Evolutionary conservation across 2,329 filamentous ascomycete species (phyloP).

Genomic region (Coleophoma crateriformis): DNA sequence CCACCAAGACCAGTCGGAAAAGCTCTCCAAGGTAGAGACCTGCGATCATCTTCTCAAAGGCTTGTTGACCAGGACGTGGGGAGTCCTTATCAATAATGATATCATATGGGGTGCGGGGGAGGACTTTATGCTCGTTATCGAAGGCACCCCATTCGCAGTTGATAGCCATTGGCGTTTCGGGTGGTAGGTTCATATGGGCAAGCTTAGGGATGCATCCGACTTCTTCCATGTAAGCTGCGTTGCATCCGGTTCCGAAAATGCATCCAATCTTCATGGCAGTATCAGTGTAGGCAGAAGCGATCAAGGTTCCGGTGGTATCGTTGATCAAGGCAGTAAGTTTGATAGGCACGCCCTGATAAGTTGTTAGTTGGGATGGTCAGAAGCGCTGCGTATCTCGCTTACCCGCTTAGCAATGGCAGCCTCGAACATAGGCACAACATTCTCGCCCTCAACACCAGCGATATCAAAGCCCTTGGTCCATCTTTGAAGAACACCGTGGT

Average conservation of each 20-base stretch:
- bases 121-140: conserved; percentile 85
- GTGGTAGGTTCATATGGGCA: conserved; percentile 80
- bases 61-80: conserved; percentile 87
- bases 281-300: conserved; percentile 97
- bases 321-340: conserved; percentile 93
- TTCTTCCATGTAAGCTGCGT: conserved; percentile 96
- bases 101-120: conserved; percentile 83
- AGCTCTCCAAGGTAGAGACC: conserved; percentile 93
- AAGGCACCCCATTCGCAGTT: conserved; percentile 98
- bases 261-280: conserved; percentile 88
- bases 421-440: conserved; percentile 86
- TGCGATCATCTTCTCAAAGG: conserved; percentile 97
- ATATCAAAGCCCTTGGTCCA: conserved; percentile 99
- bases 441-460: conserved; percentile 80
- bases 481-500: conserved; percentile 85
- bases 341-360: conserved; percentile 73
- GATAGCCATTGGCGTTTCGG: conserved; percentile 84
- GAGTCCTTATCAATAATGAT: conserved; percentile 84
- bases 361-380: conserved; percentile 9
- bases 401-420: conserved; percentile 66
- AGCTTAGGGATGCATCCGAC: conserved; percentile 90
- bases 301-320: conserved; percentile 94
- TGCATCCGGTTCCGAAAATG: conserved; percentile 98
- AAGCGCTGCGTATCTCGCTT: conserved; percentile 18
- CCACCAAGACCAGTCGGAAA: conserved; percentile 81